Percentiles rank a stretch among this genome's conserved stretches.
These are phyloP conservation scores for Glomus cerebriforme DNA, from an alignment of 192 early-diverging fungal genomes.

Conservation along the genomic window DNA sequence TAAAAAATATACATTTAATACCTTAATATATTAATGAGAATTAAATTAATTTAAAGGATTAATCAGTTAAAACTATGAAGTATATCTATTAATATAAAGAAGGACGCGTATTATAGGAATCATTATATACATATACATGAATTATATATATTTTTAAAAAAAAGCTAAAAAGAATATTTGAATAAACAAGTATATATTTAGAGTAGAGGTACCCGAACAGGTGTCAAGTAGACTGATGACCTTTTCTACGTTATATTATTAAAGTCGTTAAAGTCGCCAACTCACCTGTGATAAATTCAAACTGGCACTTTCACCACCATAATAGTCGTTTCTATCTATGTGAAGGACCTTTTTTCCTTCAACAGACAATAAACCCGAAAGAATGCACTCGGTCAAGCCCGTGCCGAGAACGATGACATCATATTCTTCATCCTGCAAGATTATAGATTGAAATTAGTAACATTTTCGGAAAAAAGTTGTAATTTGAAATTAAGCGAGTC, in stretches of 20 bases:
- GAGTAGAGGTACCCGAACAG: background rate
- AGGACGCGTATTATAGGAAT: too few relatives aligned
- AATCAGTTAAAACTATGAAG: background rate
- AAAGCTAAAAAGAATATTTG: background rate
- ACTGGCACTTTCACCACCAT: conserved; percentile 94
- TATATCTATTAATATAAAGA: background rate
- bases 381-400: conserved; percentile 87
- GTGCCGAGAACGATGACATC: conserved; percentile 89
- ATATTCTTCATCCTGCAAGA: conserved; percentile 79
- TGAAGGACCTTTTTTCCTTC: conserved; percentile 94
- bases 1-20: background rate
- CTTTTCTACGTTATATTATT: too few relatives aligned
- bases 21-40: too few relatives aligned
- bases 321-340: conserved; percentile 96
- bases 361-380: conserved; percentile 83
- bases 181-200: background rate
- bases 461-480: background rate
- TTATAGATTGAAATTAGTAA: background rate
- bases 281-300: conserved; percentile 94
- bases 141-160: too few relatives aligned
- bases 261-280: background rate
- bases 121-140: too few relatives aligned
- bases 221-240: background rate
- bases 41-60: background rate
- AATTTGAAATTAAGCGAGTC: background rate